Evolutionary conservation across 495 filamentous ascomycete species (phyloP).

Genomic region (Hypoxylon trugodes): DNA sequence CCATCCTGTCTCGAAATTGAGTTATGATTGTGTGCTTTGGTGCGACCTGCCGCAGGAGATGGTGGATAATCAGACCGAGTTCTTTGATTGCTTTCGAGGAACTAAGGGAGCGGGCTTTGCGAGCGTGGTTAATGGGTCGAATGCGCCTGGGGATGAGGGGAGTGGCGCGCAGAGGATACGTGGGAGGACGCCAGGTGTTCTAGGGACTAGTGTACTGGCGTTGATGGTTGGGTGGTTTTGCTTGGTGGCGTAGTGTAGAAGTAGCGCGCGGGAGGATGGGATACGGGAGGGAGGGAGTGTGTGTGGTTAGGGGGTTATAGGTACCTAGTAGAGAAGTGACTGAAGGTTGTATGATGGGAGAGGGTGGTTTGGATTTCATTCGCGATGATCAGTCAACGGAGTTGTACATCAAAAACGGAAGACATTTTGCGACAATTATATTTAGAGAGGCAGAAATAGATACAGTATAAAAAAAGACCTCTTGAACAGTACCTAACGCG

Average conservation of each 20-base stretch:
- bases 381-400: no score
- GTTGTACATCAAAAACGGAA: no score
- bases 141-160: not conserved
- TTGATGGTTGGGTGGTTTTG: slow-evolving; percentile 3
- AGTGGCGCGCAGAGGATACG: not conserved
- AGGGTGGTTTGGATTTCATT: no score
- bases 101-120: not conserved
- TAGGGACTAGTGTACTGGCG: not conserved
- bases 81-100: not conserved
- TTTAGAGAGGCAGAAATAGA: no score
- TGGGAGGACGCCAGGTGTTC: not conserved
- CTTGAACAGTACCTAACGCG: no score
- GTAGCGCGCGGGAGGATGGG: not conserved
- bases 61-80: not conserved
- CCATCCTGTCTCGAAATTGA: not conserved
- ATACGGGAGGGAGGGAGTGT: not conserved
- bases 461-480: no score
- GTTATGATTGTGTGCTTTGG: not conserved
- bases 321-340: no score
- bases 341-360: no score
- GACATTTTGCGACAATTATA: no score
- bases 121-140: not conserved
- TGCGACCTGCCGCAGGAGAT: not conserved
- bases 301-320: not conserved
- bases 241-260: not conserved